Percentiles rank a stretch among this genome's conserved stretches.
Conservation (phyloP, 2,329 filamentous ascomycete genomes). For the Dothistroma pini region DNA sequence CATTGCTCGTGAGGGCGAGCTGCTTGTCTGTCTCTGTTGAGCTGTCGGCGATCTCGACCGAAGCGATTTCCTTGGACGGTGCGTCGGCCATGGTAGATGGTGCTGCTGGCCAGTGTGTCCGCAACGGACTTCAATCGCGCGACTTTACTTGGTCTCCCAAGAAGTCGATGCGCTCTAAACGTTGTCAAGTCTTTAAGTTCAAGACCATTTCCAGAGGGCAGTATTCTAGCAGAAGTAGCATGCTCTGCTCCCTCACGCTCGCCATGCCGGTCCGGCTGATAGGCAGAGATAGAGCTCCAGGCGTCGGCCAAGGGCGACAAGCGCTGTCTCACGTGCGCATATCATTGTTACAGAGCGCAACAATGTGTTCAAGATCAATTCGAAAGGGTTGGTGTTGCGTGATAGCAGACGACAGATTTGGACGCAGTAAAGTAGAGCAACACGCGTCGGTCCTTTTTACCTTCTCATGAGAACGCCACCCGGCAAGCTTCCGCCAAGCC, state of each 20-base stretch:
- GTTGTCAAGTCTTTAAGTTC: no score
- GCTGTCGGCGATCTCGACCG: neutral
- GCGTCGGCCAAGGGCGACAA: neutral
- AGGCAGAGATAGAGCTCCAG: neutral
- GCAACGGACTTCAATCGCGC: neutral
- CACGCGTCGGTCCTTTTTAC: neutral
- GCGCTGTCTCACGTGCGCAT: neutral
- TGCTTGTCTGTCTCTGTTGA: conserved; percentile 5
- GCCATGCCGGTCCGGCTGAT: neutral
- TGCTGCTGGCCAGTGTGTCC: neutral
- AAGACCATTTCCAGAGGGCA: no score
- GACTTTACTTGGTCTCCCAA: neutral
- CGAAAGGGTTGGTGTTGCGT: no score
- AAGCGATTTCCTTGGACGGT: conserved; percentile 5
- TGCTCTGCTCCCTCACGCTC: neutral
- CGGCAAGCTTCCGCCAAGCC: neutral
- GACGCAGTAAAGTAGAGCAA: neutral
- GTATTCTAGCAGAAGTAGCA: neutral
- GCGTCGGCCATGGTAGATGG: neutral
- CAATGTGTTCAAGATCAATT: no score
- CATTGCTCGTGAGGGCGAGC: conserved; percentile 8
- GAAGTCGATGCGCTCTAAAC: no score
- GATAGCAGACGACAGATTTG: no score
- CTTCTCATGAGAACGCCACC: neutral
- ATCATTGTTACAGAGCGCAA: no score